These are phyloP conservation scores for Aegilops umbellulata DNA, from an alignment of 176 grass and related monocot genomes.

Conservation along the genomic window DNA sequence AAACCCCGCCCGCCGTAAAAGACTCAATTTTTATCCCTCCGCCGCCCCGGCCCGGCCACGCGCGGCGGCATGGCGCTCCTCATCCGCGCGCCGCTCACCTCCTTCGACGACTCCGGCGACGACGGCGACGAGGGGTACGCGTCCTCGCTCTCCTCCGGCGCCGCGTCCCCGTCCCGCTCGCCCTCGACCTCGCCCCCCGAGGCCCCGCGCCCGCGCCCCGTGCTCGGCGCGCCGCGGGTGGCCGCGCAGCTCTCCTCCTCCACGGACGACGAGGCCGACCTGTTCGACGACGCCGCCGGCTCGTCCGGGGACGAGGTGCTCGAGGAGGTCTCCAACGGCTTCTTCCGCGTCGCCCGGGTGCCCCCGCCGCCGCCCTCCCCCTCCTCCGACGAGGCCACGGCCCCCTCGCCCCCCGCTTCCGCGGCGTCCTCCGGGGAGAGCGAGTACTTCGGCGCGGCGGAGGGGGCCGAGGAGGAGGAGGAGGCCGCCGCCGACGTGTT, in stretches of 20 bases:
- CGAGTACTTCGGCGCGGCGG: neutral
- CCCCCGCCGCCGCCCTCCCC: constrained; percentile 15
- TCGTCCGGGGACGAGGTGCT: constrained; percentile 18
- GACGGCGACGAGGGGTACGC: neutral
- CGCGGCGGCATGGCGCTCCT: constrained; percentile 35
- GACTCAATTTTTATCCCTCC: neutral
- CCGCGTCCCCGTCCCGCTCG: constrained; percentile 30
- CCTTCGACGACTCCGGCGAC: constrained; percentile 38
- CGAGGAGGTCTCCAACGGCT: constrained; percentile 43
- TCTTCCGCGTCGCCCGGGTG: constrained; percentile 44
- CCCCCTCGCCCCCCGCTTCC: neutral
- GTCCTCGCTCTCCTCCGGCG: constrained; percentile 38
- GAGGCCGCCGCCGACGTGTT: neutral
- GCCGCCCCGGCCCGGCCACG: neutral
- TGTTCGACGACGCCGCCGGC: constrained; percentile 28
- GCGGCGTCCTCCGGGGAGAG: neutral
- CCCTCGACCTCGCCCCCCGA: constrained; percentile 11
- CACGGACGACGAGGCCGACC: constrained; percentile 27
- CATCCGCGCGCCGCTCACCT: constrained; percentile 49
- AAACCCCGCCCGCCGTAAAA: neutral
- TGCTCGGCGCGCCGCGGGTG: constrained; percentile 33
- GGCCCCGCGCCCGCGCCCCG: neutral
- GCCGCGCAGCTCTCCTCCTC: constrained; percentile 43
- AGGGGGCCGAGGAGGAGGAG: constrained; percentile 2
- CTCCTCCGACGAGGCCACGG: neutral